Evolutionary conservation across 75 land plant species (phyloP).

Genomic region (Cupressus sempervirens): DNA sequence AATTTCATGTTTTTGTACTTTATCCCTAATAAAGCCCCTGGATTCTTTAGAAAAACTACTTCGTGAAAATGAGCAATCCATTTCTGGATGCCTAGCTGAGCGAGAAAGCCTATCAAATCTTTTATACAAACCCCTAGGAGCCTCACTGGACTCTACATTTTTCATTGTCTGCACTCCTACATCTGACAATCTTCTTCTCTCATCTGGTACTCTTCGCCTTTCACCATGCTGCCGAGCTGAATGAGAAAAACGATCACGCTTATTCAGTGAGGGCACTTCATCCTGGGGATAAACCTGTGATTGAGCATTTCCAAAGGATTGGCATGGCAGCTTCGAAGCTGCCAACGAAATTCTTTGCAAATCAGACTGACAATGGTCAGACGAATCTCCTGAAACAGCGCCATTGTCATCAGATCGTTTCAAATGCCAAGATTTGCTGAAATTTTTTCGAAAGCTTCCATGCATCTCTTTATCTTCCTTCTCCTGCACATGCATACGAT

Average conservation of each 20-base stretch:
- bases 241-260: background rate
- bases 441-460: slow-evolving; percentile 12
- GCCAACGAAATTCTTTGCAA: background rate
- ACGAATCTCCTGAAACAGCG: background rate
- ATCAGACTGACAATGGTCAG: background rate
- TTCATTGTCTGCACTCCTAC: background rate
- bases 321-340: slow-evolving; percentile 10
- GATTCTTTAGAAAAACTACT: background rate
- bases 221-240: slow-evolving; percentile 6
- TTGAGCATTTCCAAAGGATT: slow-evolving; percentile 11
- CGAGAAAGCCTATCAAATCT: slow-evolving; percentile 1
- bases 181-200: slow-evolving; percentile 10
- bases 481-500: slow-evolving; percentile 16
- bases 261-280: slow-evolving; percentile 7
- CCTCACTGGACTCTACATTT: slow-evolving; percentile 8
- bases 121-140: slow-evolving; percentile 8
- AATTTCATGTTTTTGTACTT: background rate
- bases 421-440: slow-evolving; percentile 7
- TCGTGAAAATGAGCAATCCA: background rate
- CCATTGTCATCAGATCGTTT: slow-evolving; percentile 2
- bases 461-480: slow-evolving; percentile 5
- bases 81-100: slow-evolving; percentile 9
- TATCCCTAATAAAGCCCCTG: slow-evolving; percentile 1
- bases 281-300: slow-evolving; percentile 15
- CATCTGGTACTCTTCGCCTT: slow-evolving; percentile 7